A percentile compares a stretch with the other conserved stretches of the same genome.
Evolutionary conservation across 345 rosid species (phyloP).

Genomic region (Acer yangbiense): DNA sequence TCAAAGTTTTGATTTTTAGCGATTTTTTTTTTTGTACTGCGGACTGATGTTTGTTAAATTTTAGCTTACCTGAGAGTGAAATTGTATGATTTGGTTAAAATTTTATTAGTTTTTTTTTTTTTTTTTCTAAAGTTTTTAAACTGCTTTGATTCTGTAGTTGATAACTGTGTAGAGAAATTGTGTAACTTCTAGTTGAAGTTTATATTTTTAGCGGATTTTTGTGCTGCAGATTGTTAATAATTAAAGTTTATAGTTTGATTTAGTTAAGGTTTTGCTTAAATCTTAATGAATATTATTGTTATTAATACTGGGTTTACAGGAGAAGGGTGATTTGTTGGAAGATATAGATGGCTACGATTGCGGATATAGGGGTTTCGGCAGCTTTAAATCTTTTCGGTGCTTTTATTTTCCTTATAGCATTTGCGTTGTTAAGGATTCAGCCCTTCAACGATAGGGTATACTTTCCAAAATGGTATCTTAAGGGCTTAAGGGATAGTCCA

Average conservation of each 20-base stretch:
- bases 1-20: background rate
- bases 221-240: background rate
- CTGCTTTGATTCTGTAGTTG: background rate
- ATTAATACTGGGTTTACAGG: conserved; percentile 21
- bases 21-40: background rate
- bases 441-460: conserved; percentile 96
- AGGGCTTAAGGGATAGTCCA: conserved; percentile 76
- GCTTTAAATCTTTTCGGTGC: conserved; percentile 76
- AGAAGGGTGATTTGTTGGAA: background rate
- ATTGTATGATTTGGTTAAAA: background rate
- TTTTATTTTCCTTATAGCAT: conserved; percentile 67
- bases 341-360: conserved; percentile 80
- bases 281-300: background rate
- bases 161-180: background rate
- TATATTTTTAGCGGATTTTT: background rate
- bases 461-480: conserved; percentile 96
- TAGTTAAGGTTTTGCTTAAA: background rate
- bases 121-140: background rate
- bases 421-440: conserved; percentile 82
- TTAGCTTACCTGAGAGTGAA: background rate
- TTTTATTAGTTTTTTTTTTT: background rate
- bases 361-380: conserved; percentile 82
- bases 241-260: background rate
- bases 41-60: background rate
- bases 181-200: background rate